Evolutionary conservation across 2,329 filamentous ascomycete species (phyloP).

Genomic region (Plectosphaerella sp.): DNA sequence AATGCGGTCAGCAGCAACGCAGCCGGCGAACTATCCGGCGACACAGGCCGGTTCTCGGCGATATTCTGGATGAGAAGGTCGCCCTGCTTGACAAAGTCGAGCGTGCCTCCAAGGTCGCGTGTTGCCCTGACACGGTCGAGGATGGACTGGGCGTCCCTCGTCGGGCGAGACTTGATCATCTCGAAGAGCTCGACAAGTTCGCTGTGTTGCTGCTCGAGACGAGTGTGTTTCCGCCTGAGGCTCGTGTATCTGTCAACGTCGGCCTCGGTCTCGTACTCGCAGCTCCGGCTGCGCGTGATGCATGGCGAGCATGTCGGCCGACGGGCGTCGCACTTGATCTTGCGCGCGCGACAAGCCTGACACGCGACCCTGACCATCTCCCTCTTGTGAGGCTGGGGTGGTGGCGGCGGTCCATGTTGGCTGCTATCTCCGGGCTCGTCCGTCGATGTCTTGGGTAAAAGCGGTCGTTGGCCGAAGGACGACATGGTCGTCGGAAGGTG

Average conservation of each 20-base stretch:
- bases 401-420: neutral
- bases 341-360: constrained; percentile 14
- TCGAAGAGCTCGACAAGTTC: neutral
- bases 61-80: neutral
- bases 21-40: neutral
- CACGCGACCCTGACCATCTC: constrained; percentile 8
- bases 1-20: neutral
- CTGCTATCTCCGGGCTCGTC: neutral
- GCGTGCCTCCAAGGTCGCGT: neutral
- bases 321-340: constrained; percentile 11
- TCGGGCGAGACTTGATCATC: neutral
- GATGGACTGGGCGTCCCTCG: neutral
- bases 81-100: neutral
- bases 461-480: neutral
- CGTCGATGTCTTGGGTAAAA: neutral
- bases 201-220: neutral
- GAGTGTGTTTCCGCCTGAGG: neutral
- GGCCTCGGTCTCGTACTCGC: neutral
- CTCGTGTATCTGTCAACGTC: neutral
- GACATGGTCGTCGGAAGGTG: neutral
- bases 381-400: neutral
- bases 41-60: neutral
- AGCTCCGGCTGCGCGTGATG: neutral
- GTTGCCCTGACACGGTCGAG: neutral
- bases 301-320: neutral